These are phyloP conservation scores for Sodiomyces alkalinus DNA, from an alignment of 2,329 filamentous ascomycete species.

Conservation along the genomic window DNA sequence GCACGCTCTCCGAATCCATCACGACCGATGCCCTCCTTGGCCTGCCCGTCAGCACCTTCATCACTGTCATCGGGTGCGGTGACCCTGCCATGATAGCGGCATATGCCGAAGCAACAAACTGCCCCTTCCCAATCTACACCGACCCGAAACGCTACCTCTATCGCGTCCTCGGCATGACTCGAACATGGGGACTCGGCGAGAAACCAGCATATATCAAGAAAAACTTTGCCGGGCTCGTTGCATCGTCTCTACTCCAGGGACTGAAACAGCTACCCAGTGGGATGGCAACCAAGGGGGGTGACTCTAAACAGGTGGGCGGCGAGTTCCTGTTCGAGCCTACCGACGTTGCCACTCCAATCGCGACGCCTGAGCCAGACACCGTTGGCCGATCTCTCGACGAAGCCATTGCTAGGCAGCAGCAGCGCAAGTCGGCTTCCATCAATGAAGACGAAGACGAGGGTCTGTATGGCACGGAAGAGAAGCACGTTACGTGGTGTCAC, in stretches of 20 bases:
- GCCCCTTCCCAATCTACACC: conserved; percentile 61
- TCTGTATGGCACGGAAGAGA: conserved; percentile 26
- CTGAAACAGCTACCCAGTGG: conserved; percentile 42
- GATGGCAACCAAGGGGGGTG: conserved; percentile 46
- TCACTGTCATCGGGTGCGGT: conserved; percentile 61
- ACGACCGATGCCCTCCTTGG: conserved; percentile 31
- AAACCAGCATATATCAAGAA: conserved; percentile 50
- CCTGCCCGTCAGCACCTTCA: conserved; percentile 41
- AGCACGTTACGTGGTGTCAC: conserved; percentile 63
- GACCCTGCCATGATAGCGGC: conserved; percentile 50
- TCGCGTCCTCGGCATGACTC: conserved; percentile 50
- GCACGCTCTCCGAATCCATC: conserved; percentile 43
- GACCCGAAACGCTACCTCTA: conserved; percentile 56
- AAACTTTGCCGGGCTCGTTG: conserved; percentile 32
- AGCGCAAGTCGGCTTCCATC: conserved; percentile 4
- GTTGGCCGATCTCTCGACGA: conserved; percentile 16
- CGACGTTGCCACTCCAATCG: conserved; percentile 26
- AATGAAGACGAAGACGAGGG: conserved; percentile 13
- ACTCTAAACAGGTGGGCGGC: conserved; percentile 56
- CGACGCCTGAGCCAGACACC: conserved; percentile 25
- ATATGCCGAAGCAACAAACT: conserved; percentile 48
- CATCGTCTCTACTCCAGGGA: conserved; percentile 37
- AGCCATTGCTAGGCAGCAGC: conserved; percentile 3
- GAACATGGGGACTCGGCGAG: conserved; percentile 42
- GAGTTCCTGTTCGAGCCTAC: conserved; percentile 61